Evolutionary conservation across 495 filamentous ascomycete genomes (phyloP).

Genomic region (Talaromyces liani): DNA sequence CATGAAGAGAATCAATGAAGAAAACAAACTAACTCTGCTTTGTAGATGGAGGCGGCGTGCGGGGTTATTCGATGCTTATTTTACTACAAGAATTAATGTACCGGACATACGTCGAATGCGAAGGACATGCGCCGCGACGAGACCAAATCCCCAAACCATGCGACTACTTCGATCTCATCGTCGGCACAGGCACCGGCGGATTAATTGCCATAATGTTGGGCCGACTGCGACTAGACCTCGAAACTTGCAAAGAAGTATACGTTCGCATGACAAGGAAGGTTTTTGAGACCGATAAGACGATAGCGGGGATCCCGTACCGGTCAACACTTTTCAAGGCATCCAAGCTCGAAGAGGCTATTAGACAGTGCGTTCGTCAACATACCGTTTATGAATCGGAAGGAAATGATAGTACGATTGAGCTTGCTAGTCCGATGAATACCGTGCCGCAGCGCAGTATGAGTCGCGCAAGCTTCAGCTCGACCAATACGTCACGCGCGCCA

Average conservation of each 20-base stretch:
- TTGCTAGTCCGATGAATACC: constrained; percentile 33
- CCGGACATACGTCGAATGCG: constrained; percentile 74
- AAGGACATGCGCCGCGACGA: constrained; percentile 74
- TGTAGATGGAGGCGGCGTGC: constrained; percentile 88
- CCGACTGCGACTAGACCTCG: constrained; percentile 80
- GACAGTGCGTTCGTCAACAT: constrained; percentile 79
- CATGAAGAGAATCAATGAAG: not conserved
- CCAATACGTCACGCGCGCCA: constrained; percentile 22
- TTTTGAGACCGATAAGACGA: constrained; percentile 96
- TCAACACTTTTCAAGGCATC: constrained; percentile 95
- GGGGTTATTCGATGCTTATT: constrained; percentile 94
- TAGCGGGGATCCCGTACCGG: constrained; percentile 87
- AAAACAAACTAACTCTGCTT: not conserved
- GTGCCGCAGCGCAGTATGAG: constrained; percentile 39
- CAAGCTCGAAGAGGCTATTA: constrained; percentile 89
- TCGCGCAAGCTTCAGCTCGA: constrained; percentile 35
- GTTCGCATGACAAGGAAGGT: constrained; percentile 88
- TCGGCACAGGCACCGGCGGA: constrained; percentile 89
- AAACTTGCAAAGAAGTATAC: constrained; percentile 94
- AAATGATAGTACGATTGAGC: constrained; percentile 22
- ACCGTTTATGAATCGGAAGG: constrained; percentile 76
- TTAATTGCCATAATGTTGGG: constrained; percentile 96
- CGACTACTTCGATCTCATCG: constrained; percentile 97
- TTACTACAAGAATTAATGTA: constrained; percentile 97
- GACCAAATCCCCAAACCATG: constrained; percentile 93